Conservation (phyloP, 495 filamentous ascomycete genomes). For the Darksidea phi region DNA sequence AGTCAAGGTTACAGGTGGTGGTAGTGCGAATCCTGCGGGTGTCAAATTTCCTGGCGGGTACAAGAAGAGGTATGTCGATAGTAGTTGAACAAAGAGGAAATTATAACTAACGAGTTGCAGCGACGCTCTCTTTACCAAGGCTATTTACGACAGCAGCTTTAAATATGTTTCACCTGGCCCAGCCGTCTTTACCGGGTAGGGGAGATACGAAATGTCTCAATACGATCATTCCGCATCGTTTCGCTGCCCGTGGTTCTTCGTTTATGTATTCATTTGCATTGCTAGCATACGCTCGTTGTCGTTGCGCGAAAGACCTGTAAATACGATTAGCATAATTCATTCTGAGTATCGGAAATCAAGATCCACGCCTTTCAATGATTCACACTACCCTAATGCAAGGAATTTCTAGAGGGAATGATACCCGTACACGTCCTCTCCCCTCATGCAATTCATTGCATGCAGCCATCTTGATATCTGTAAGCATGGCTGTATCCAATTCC, state of each 20-base stretch:
- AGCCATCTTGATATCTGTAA: too few species aligned
- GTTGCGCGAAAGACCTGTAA: neutral
- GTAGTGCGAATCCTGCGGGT: slow-evolving; percentile 27
- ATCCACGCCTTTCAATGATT: too few species aligned
- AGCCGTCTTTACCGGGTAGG: slow-evolving; percentile 28
- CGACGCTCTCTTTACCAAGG: slow-evolving; percentile 30
- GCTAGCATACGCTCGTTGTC: neutral
- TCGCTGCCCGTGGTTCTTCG: too few species aligned
- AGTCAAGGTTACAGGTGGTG: slow-evolving; percentile 29
- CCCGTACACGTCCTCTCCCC: too few species aligned
- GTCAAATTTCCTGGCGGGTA: slow-evolving; percentile 35
- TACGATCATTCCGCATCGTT: neutral
- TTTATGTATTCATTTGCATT: neutral
- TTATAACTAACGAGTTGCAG: slow-evolving; percentile 16
- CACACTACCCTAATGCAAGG: too few species aligned
- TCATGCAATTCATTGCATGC: too few species aligned
- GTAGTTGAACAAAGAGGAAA: neutral
- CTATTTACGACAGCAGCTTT: slow-evolving; percentile 28
- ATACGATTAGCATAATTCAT: slow-evolving; percentile 1
- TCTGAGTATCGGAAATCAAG: neutral
- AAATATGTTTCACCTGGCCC: slow-evolving; percentile 35
- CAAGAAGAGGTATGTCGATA: slow-evolving; percentile 22
- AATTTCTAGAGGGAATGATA: too few species aligned
- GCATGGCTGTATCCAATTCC: too few species aligned
- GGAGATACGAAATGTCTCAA: neutral